These are phyloP conservation scores for Symbiodinium natans DNA, from an alignment of 73 alveolate species.

Conservation along the genomic window DNA sequence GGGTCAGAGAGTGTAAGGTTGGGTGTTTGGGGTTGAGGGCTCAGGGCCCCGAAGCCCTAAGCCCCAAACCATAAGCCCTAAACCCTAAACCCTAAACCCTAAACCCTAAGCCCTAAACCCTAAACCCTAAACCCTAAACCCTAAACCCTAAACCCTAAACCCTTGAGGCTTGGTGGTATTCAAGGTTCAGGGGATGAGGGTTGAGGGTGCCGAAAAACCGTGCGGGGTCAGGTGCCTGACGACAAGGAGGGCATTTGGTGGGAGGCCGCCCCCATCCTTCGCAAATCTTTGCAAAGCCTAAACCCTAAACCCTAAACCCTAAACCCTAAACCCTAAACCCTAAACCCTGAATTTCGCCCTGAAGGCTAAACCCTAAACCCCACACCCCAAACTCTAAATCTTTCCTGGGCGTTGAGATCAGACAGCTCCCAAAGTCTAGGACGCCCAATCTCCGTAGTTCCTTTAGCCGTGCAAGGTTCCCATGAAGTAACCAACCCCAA, in stretches of 20 bases:
- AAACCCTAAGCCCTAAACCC: background rate
- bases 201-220: no score
- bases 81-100: background rate
- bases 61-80: no score
- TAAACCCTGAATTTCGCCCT: background rate
- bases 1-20: background rate
- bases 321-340: background rate
- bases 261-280: no score
- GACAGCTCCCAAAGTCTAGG: no score
- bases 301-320: background rate
- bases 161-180: background rate
- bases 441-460: no score
- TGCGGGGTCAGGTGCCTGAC: background rate
- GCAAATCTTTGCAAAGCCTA: no score
- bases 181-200: no score
- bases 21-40: background rate
- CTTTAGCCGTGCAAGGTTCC: no score
- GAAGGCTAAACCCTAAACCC: background rate
- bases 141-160: background rate
- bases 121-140: background rate
- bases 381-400: background rate
- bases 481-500: no score
- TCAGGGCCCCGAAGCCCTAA: background rate
- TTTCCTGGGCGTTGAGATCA: no score
- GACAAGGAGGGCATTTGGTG: slow-evolving; percentile 17